phyloP scores from a whole-genome alignment of 2,329 filamentous ascomycete genomes.

The Paecilomyces sp. region DNA sequence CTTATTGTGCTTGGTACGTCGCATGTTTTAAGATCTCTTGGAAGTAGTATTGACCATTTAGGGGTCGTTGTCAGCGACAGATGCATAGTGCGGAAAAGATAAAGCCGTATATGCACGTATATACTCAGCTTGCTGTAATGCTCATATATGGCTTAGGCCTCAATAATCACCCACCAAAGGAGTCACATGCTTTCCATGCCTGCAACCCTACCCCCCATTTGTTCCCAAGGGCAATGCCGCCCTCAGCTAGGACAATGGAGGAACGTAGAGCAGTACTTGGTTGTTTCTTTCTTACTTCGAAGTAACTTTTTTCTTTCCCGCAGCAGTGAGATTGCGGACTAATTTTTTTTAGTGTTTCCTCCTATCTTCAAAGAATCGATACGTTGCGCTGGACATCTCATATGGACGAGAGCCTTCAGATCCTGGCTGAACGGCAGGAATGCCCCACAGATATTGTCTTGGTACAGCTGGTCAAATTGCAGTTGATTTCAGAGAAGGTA shows the following conservation, averaged over 20 bases:
- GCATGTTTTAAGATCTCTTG: neutral
- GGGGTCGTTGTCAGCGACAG: constrained; percentile 5
- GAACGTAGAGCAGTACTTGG: constrained; percentile 43
- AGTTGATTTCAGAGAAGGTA: neutral
- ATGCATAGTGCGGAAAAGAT: neutral
- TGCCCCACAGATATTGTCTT: neutral
- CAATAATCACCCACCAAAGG: constrained; percentile 7
- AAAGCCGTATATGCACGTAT: constrained; percentile 3
- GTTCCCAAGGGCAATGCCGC: constrained; percentile 7
- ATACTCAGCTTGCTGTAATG: constrained; percentile 10
- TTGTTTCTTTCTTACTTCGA: constrained; percentile 37
- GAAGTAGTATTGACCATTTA: constrained; percentile 1
- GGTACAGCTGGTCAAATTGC: neutral
- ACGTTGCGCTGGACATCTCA: neutral
- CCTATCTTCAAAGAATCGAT: neutral
- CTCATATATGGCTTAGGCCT: constrained; percentile 11
- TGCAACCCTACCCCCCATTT: neutral
- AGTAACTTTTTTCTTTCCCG: constrained; percentile 11
- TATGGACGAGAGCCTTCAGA: neutral
- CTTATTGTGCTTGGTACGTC: constrained; percentile 40
- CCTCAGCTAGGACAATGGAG: constrained; percentile 31
- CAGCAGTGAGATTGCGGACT: neutral
- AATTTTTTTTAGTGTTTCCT: neutral
- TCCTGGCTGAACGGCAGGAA: neutral
- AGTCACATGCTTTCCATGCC: neutral